A percentile compares a stretch with the other conserved stretches of the same genome.
These are phyloP conservation scores for Saccharomycopsis synnaedendra DNA, from an alignment of 805 yeast genomes.

Conservation along the genomic window DNA sequence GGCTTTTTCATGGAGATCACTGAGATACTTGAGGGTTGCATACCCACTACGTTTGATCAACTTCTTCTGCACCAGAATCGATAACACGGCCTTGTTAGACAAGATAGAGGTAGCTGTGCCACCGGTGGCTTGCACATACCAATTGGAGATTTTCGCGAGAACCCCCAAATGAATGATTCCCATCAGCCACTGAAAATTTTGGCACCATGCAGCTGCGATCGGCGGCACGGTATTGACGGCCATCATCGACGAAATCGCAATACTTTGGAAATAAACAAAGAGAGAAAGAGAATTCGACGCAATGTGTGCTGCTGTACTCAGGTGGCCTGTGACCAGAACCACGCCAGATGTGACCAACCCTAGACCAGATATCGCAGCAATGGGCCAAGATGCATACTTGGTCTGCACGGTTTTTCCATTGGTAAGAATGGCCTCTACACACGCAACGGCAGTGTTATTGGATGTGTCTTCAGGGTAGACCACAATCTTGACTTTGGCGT, in stretches of 20 bases:
- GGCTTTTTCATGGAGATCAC: constrained; percentile 14
- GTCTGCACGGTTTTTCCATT: constrained; percentile 95
- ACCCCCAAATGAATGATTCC: constrained; percentile 72
- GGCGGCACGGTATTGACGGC: constrained; percentile 91
- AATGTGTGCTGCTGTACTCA: constrained; percentile 90
- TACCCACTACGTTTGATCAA: constrained; percentile 26
- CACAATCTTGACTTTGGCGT: constrained; percentile 75
- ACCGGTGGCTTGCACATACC: constrained; percentile 95
- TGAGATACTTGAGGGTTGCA: constrained; percentile 19
- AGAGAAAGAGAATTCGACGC: constrained; percentile 93
- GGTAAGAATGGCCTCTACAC: constrained; percentile 78
- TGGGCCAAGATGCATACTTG: constrained; percentile 88
- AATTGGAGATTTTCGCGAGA: constrained; percentile 74
- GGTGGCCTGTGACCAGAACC: constrained; percentile 78
- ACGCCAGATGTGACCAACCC: constrained; percentile 85
- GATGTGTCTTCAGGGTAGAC: constrained; percentile 41
- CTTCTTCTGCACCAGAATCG: constrained; percentile 77
- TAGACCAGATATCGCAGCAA: constrained; percentile 81
- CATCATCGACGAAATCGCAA: constrained; percentile 91
- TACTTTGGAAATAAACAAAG: constrained; percentile 86
- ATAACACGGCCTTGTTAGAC: constrained; percentile 48
- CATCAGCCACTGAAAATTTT: constrained; percentile 93
- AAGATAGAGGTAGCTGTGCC: constrained; percentile 75
- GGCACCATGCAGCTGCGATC: constrained; percentile 96
- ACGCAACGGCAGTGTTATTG: constrained; percentile 50